Conservation (phyloP, 2,329 filamentous ascomycete species). For the Pseudogymnoascus verrucosus region DNA sequence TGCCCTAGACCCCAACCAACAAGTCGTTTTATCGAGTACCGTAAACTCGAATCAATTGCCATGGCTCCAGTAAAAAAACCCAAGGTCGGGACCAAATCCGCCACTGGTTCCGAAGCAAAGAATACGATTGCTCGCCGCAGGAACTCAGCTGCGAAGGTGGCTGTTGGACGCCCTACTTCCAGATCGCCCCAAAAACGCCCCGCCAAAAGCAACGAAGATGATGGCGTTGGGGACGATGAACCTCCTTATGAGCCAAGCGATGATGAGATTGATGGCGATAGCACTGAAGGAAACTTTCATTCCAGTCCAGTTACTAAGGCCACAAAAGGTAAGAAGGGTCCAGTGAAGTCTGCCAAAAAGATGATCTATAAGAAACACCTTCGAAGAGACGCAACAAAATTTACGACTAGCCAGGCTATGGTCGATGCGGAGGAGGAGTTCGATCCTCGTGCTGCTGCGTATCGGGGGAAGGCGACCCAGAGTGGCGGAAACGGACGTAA, state of each 20-base stretch:
- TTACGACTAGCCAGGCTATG: conserved; percentile 14
- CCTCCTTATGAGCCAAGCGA: neutral
- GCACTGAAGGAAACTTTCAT: neutral
- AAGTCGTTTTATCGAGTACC: neutral
- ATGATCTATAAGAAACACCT: conserved; percentile 8
- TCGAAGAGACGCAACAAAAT: neutral
- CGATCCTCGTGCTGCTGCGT: conserved; percentile 9
- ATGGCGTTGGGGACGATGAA: neutral
- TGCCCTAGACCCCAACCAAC: neutral
- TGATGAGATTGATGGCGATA: neutral
- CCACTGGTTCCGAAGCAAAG: neutral
- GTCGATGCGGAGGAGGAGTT: conserved; percentile 14
- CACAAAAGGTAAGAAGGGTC: neutral
- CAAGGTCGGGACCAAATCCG: neutral
- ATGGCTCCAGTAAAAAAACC: neutral
- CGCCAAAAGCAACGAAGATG: neutral
- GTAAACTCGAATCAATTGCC: neutral
- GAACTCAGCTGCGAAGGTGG: neutral
- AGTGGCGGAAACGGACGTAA: conserved; percentile 10
- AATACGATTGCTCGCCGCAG: neutral
- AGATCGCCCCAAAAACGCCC: neutral
- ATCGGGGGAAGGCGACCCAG: neutral
- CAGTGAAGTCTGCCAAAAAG: neutral
- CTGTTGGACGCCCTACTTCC: neutral
- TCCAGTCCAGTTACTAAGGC: neutral